Evolutionary conservation across 495 filamentous ascomycete genomes (phyloP).

Genomic region (Neurospora sublineolata): DNA sequence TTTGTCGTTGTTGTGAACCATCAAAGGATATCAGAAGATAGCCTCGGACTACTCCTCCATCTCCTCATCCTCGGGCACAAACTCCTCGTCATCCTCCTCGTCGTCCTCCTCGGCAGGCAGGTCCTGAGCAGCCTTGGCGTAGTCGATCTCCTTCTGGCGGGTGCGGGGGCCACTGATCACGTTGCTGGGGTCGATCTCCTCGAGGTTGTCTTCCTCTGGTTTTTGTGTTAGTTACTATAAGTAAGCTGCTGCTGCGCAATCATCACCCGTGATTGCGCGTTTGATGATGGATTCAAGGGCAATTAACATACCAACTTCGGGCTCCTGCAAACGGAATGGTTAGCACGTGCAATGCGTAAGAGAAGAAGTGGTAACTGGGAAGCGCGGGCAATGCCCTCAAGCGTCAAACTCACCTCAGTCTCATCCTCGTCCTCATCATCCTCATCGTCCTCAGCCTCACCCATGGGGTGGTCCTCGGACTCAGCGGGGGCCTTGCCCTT

Average conservation of each 20-base stretch:
- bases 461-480: slow-evolving; percentile 41
- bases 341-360: slow-evolving; percentile 5
- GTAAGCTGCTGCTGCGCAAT: background rate
- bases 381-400: background rate
- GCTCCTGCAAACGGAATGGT: slow-evolving; percentile 16
- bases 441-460: slow-evolving; percentile 55
- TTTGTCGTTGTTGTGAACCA: background rate
- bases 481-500: slow-evolving; percentile 54
- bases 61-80: slow-evolving; percentile 31
- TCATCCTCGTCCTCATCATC: slow-evolving; percentile 52
- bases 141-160: slow-evolving; percentile 73
- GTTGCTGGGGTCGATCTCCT: slow-evolving; percentile 80
- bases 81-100: slow-evolving; percentile 65
- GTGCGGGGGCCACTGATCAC: slow-evolving; percentile 79
- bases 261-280: background rate
- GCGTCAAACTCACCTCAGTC: slow-evolving; percentile 36
- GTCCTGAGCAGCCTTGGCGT: slow-evolving; percentile 63
- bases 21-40: background rate
- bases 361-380: background rate
- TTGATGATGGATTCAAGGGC: background rate
- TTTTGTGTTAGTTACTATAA: background rate
- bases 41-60: slow-evolving; percentile 34
- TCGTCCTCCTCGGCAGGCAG: slow-evolving; percentile 60
- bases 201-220: slow-evolving; percentile 63
- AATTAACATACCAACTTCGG: slow-evolving; percentile 33